Evolutionary conservation across 768 basidiomycete species (phyloP).

Genomic region (Butyriboletus loyo): DNA sequence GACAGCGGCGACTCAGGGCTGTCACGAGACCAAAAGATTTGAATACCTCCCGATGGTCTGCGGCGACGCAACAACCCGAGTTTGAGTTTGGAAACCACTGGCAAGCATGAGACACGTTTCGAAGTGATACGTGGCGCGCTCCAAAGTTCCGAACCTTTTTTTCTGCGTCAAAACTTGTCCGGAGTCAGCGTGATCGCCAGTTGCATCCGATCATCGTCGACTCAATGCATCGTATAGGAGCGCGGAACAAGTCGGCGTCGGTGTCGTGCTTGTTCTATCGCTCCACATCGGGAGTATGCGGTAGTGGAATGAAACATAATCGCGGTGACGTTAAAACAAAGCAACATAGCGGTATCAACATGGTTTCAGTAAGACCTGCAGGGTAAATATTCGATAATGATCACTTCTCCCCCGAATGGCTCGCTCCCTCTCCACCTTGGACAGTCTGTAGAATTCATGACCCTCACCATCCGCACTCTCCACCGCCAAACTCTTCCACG

Average conservation of each 20-base stretch:
- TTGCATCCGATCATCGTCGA: not conserved
- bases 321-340: too few relatives aligned
- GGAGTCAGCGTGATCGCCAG: not conserved
- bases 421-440: not conserved
- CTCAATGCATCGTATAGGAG: not conserved
- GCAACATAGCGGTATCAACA: not conserved
- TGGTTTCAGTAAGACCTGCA: not conserved
- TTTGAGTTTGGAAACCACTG: not conserved
- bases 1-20: too few relatives aligned
- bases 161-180: too few relatives aligned
- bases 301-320: not conserved
- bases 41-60: not conserved
- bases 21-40: too few relatives aligned
- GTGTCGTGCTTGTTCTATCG: too few relatives aligned
- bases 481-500: conserved; percentile 58
- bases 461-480: conserved; percentile 68
- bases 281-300: too few relatives aligned
- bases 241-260: not conserved
- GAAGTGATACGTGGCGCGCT: not conserved
- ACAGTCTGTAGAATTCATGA: not conserved
- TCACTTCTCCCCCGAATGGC: not conserved
- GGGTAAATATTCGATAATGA: conserved; percentile 1
- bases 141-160: not conserved
- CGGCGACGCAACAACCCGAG: not conserved
- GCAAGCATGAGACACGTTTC: not conserved